phyloP scores from a whole-genome alignment of 192 early-diverging fungal genomes.

The Backusella morwellensis region DNA sequence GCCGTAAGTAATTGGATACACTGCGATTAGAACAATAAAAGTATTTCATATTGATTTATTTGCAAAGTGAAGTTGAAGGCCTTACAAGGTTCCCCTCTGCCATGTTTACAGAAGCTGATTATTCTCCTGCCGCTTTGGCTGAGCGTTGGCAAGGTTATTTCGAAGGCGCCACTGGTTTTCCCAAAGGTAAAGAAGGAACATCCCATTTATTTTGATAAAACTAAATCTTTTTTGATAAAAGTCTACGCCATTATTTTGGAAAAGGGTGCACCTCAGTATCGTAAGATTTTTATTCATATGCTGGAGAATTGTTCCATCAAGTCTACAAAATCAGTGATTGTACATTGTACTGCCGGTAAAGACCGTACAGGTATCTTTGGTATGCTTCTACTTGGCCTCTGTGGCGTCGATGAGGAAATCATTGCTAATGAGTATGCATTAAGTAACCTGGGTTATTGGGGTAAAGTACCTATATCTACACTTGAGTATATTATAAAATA shows the following conservation, averaged over 20 bases:
- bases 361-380: conserved; percentile 63
- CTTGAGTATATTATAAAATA: neutral
- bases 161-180: conserved; percentile 51
- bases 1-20: conserved; percentile 22
- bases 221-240: neutral
- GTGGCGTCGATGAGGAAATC: conserved; percentile 65
- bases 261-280: conserved; percentile 39
- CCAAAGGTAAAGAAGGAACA: conserved; percentile 24
- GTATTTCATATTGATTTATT: neutral
- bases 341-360: conserved; percentile 74
- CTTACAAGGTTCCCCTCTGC: conserved; percentile 44
- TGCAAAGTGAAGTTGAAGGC: conserved; percentile 31
- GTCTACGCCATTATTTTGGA: conserved; percentile 48
- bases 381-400: conserved; percentile 57
- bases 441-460: conserved; percentile 47
- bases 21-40: no score
- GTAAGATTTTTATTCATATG: conserved; percentile 46
- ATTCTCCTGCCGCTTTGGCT: conserved; percentile 54
- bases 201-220: neutral
- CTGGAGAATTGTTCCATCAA: conserved; percentile 33
- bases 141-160: conserved; percentile 55
- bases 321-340: conserved; percentile 45
- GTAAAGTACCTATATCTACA: conserved; percentile 2
- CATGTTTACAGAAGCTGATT: conserved; percentile 53
- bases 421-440: conserved; percentile 66